Base-by-base conservation (phyloP, 2,329 filamentous ascomycete species). In the Hypoxylon sp. region DNA sequence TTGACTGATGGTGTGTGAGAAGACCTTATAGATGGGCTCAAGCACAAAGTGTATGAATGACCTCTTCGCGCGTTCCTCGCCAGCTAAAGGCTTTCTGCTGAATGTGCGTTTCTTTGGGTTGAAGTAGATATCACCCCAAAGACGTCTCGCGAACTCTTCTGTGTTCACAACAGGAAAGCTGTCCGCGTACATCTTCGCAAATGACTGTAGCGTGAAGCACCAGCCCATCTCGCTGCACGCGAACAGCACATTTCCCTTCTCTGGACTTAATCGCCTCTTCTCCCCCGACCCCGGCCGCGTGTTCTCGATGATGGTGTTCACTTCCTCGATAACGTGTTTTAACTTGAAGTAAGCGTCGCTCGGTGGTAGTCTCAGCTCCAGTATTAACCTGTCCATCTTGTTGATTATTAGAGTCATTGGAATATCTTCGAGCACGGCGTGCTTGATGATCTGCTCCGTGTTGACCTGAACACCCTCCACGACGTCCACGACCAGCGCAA, bases 391-490 rank as follows among this genome's bases (percentile, higher is more conserved):
- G 74, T 99, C 96, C 89, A 99, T 91, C 82, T 99, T 99, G 85
- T 98, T 99, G 80, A 99, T 86, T 59, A 99, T 89, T 65, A 99
- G 82, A 0, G 93, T 96, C 71, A 99, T 81, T 0, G 96, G 95
- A 3, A 98, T 84, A 72, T 93, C 92, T 77, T 97, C 93, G 26
- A 97, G 84, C 2, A 97, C 91, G 2, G 94, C 94, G 78, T 99
- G 93, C 80, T 93, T 97, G 81, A 99, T 97, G 73, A 97, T 94
- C 77, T 97, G 92, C 80, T 99, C 95, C 0, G 96, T 97, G 78
- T 97, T 97, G 73, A 96, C 87, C 80, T 98, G 96, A n/a, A 99
- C 94, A n/a, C 96, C 96, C 78, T 99, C 96, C 1, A 99, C 93
- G 20, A 97, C 93, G 77, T 99, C 96, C 14, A 99, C 94, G 12